Evolutionary conservation across 495 filamentous ascomycete species (phyloP), one percentile per base, ranked within the genome.

Genomic region (Massariosphaeria phaeospora): DNA sequence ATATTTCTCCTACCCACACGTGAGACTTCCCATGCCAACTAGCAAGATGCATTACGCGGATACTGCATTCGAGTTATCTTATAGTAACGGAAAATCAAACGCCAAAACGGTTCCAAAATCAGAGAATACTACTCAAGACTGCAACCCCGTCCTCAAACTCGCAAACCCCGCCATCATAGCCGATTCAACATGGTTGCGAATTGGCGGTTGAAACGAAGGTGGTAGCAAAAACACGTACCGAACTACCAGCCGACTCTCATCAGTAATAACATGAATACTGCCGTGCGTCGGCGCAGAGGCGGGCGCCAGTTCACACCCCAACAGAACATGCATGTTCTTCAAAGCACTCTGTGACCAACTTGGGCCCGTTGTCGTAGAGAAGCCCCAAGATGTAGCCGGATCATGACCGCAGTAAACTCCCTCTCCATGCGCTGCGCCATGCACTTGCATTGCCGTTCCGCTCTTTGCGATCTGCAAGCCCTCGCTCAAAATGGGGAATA

Each of bases 331-430:
- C 21, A 44, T 35, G 25, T 31, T 49, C 9, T 42, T 31, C 12
- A 64, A 41, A 5, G 49, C 41, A 26, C 63, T 66, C 2, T 34
- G 18, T 1, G 18, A 7, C 65, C 65, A 68, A 11, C 30, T 44
- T 10, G 12, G 24, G 12, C 24, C 21, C 24, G 40, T n/a, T 3
- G 13, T 36, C 1, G 48, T 41, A 20, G 41, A 20, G 26, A 64
- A 68, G 1, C 25, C 38, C 52, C 51, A 58, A 13, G 60, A 43
- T 12, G 55, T 58, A 5, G 3, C 13, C 26, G 58, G 62, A 31
- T 69, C 66, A 1, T 57, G 47, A 8, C 65, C 64, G 12, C 53
- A 29, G 39, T 69, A 69, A 9, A 69, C 46, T 8, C 66, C 66
- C 7, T 43, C 27, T 18, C 66, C 66, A 29, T 27, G 39, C 0